phyloP scores from a whole-genome alignment of 768 basidiomycete genomes.

The Coprinopsis cinerea region DNA sequence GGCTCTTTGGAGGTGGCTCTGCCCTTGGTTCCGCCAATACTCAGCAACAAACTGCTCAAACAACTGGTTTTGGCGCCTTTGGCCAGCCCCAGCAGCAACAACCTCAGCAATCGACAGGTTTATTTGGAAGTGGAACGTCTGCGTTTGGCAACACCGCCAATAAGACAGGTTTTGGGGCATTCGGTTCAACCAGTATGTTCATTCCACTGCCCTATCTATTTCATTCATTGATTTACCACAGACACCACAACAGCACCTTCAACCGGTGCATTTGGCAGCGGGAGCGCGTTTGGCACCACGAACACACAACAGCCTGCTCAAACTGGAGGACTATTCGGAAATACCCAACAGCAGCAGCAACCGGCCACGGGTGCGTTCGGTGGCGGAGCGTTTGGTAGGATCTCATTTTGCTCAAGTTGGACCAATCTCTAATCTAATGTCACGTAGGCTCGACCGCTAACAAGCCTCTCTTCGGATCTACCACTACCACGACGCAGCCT shows the following conservation, averaged over 20 bases:
- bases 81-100: constrained; percentile 29
- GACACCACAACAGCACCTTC: neutral
- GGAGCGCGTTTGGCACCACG: constrained; percentile 10
- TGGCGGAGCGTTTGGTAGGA: constrained; percentile 29
- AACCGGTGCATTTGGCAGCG: constrained; percentile 23
- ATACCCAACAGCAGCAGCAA: constrained; percentile 22
- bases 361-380: constrained; percentile 27
- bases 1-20: constrained; percentile 33
- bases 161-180: constrained; percentile 28
- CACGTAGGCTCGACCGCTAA: constrained; percentile 17
- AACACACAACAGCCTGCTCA: constrained; percentile 28
- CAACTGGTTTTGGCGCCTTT: constrained; percentile 45
- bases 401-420: neutral
- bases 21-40: constrained; percentile 20
- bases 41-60: constrained; percentile 19
- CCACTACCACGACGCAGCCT: constrained; percentile 18
- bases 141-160: constrained; percentile 30
- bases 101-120: constrained; percentile 27
- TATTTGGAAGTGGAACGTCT: constrained; percentile 16
- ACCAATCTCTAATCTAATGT: neutral
- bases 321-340: constrained; percentile 28
- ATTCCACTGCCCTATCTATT: constrained; percentile 15
- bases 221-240: constrained; percentile 1
- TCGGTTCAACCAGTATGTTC: constrained; percentile 20
- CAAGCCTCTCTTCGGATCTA: constrained; percentile 31